Conservation (phyloP, 2,329 filamentous ascomycete genomes). For the Ascochyta pisi region DNA sequence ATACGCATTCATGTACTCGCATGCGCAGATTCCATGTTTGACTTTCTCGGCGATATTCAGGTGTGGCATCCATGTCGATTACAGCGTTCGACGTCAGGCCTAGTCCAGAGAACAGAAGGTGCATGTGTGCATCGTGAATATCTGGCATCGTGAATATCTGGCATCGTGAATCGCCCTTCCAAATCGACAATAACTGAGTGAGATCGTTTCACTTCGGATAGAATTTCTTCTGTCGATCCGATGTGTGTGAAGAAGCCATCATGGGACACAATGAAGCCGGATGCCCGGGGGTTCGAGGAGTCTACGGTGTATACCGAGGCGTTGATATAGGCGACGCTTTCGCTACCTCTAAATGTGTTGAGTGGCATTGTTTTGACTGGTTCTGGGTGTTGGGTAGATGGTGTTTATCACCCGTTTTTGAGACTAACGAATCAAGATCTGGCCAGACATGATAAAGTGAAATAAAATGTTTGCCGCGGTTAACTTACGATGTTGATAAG, state of each 20-base stretch:
- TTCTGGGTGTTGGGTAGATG: not conserved
- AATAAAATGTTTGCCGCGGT: not conserved
- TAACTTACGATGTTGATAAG: not conserved
- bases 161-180: conserved; percentile 43
- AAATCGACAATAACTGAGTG: conserved; percentile 34
- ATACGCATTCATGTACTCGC: conserved; percentile 34
- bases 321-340: conserved; percentile 35
- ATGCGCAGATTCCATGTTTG: conserved; percentile 35
- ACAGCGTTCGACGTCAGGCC: conserved; percentile 33
- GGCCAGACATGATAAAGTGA: no score
- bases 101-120: conserved; percentile 40
- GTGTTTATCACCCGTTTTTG: not conserved
- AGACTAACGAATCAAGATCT: not conserved
- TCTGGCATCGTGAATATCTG: conserved; percentile 49
- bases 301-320: conserved; percentile 43
- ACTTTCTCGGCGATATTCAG: conserved; percentile 31
- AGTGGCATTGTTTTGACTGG: not conserved
- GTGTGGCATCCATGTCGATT: conserved; percentile 35
- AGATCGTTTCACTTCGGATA: conserved; percentile 17
- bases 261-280: conserved; percentile 41
- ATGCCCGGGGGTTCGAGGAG: conserved; percentile 21
- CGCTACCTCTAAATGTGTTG: not conserved
- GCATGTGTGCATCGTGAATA: conserved; percentile 48
- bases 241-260: conserved; percentile 35
- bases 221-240: conserved; percentile 33